Base-by-base conservation (phyloP, 1,139 yeast species). In the Torulaspora pretoriensis region DNA sequence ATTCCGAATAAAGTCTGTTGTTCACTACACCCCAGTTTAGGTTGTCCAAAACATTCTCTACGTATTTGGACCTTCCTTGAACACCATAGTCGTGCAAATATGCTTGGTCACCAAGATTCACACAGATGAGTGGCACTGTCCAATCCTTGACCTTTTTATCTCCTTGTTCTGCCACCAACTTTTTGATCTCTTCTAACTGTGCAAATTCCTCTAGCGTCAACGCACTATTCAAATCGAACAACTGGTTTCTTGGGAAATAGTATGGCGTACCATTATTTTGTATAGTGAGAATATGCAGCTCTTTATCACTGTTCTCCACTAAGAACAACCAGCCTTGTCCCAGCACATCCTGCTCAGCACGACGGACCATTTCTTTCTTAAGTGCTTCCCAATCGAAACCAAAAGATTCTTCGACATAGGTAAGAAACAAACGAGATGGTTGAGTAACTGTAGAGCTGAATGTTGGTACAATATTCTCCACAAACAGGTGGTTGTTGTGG, bases 231-330 rank as follows among this genome's bases (percentile, higher is more conserved):
- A 92, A 71, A 64, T 90, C 97, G 40, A 81, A 67, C 3, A 77
- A 65, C 68, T 88, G 95, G 60, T 82, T 78, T 56, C 90, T 81
- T 33, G 84, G 82, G 62, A 78, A 80, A 57, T 80, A 80, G 64
- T 86, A 87, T 22, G 98, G 97, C 1, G 97, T 80, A 40, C 98
- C 98, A 52, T 94, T 92, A 61, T 87, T 83, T 66, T 85, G 80
- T 55, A 89, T 75, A 43, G 78, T 72, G 48, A 84, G 61, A 26
- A 89, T 73, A 48, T 75, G 76, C 42, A 92, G 69, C 33, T 76
- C 68, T 67, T 90, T 90, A 56, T 78, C 76, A 29, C 77, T 75
- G 42, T 75, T 75, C 67, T 92, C 97, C 27, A 88, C 83, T 38
- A 92, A 71, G 64, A 86, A 92, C 3, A 89, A 77, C 95, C 96